Base-by-base conservation (phyloP, 1,284 basidiomycete genomes). In the Phlebopus sp. region DNA sequence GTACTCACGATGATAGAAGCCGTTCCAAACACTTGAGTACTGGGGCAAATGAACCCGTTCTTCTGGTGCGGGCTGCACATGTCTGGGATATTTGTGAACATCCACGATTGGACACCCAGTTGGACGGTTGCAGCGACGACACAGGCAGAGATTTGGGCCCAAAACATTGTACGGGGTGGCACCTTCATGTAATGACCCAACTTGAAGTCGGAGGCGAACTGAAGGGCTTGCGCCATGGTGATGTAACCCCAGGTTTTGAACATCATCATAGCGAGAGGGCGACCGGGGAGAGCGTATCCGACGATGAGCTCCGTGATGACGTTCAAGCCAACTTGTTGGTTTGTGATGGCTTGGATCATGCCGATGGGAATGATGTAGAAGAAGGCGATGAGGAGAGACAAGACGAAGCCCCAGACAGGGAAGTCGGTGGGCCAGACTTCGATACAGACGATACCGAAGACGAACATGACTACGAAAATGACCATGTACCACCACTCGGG, bases 401-500 rank as follows among this genome's bases (percentile, higher is more conserved):
- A 56, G n/a, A 76, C 62, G 51, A 73, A 74, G 19, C 67, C 75
- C 74, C 79, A 84, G 23, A 81, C 74, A 0, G 80, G 79, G 56
- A 82, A 71, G 18, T 78, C 4, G 75, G 67, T 82, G 10, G 73
- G 64, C 75, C 77, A 87, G n/a, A 81, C 73, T 56, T 69, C 64
- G 37, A 90, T 80, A 11, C 74, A 67, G 43, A 82, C 57, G 44
- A 90, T 67, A 6, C 79, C 79, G 37, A 89, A 73, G 1, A 76
- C 70, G 54, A 78, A 80, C 78, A 75, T 79, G 37, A 57, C 39
- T 42, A 70, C 67, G 47, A 77, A 74, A 50, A 76, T 69, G 59
- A 75, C 74, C 3, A 75, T 73, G 49, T 77, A 78, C 74, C 82
- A 87, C 86, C 85, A 90, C 47, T 86, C 78, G 0, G 88, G 87